phyloP scores from a whole-genome alignment of 148 eudicot species.

The Cornus kousa region DNA sequence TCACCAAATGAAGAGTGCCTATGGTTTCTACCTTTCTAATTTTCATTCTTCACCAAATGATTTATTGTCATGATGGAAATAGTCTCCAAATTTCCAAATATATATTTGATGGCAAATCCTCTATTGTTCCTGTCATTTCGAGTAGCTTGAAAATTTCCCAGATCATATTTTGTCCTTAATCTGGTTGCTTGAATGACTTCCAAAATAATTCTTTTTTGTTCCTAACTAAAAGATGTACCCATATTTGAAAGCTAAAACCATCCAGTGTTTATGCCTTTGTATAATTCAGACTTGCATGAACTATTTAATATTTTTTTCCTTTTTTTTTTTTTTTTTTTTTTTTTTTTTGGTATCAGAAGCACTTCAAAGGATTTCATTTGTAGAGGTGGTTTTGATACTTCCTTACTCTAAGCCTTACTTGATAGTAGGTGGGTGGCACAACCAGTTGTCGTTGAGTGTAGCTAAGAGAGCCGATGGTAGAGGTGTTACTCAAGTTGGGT shows the following conservation, averaged over 20 bases:
- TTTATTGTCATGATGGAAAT: background rate
- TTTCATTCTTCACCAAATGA: background rate
- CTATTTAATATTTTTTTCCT: background rate
- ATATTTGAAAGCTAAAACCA: too few species aligned
- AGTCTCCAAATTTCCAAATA: background rate
- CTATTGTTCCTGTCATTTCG: background rate
- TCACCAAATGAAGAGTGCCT: background rate
- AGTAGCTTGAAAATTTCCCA: background rate
- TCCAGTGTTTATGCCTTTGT: too few species aligned
- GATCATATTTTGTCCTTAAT: background rate
- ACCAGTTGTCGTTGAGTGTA: too few species aligned
- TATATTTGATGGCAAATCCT: too few species aligned
- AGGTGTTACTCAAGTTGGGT: too few species aligned
- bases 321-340: background rate
- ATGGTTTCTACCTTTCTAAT: background rate
- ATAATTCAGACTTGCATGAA: background rate
- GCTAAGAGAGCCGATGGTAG: too few species aligned
- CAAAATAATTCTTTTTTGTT: background rate
- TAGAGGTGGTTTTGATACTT: too few species aligned
- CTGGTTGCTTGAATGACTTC: too few species aligned
- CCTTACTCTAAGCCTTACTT: too few species aligned
- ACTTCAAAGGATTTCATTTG: background rate
- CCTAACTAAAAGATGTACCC: background rate
- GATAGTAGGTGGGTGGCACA: too few species aligned
- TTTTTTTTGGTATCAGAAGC: background rate